Evolutionary conservation across 305 asterid species (phyloP).

Genomic region (Plantago lanceolata): DNA sequence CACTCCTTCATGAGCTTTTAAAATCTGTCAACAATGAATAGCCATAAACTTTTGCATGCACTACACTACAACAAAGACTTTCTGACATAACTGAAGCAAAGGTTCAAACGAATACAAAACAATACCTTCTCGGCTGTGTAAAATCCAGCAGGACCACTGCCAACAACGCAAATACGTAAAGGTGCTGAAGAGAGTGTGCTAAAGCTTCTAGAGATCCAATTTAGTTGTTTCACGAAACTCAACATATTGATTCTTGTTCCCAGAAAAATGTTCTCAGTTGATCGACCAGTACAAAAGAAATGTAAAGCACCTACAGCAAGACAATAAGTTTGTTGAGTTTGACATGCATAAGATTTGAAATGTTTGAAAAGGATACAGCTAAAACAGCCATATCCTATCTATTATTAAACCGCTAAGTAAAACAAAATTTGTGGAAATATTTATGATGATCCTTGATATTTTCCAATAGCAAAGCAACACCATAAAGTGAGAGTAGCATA

Average conservation of each 20-base stretch:
- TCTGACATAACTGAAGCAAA: background rate
- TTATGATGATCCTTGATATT: no score
- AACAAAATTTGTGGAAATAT: no score
- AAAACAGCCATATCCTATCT: no score
- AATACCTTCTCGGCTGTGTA: slow-evolving; percentile 88
- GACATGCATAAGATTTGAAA: no score
- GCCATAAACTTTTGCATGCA: slow-evolving; percentile 1
- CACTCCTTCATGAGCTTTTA: slow-evolving; percentile 66
- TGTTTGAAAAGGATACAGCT: no score
- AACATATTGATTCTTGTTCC: slow-evolving; percentile 25
- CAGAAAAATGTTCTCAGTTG: no score
- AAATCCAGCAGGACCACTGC: slow-evolving; percentile 95
- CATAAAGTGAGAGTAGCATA: no score
- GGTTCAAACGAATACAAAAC: background rate
- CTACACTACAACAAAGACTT: background rate
- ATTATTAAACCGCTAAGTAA: no score
- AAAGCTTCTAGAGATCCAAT: slow-evolving; percentile 43
- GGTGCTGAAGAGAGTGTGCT: slow-evolving; percentile 43
- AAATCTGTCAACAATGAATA: slow-evolving; percentile 36
- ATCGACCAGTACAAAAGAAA: no score
- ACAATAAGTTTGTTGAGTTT: no score
- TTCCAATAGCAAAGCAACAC: no score
- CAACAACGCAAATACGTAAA: slow-evolving; percentile 70
- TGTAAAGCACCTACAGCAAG: no score
- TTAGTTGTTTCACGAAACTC: slow-evolving; percentile 24